A percentile compares a stretch with the other conserved stretches of the same genome.
phyloP scores from a whole-genome alignment of 2,329 filamentous ascomycete genomes.

The Epichloe sibirici region DNA sequence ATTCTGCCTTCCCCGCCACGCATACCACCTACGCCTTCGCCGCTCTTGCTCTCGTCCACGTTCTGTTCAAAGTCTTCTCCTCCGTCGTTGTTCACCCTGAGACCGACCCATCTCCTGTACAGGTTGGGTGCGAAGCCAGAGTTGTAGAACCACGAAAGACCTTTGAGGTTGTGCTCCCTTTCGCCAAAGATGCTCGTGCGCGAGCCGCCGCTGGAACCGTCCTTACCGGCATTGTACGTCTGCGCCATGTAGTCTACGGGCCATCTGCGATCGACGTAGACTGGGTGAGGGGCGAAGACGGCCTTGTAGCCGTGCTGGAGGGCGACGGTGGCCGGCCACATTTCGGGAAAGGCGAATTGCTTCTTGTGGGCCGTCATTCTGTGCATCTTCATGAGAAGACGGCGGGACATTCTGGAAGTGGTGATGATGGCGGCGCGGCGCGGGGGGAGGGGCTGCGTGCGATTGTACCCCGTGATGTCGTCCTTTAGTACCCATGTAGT shows the following conservation, averaged over 20 bases:
- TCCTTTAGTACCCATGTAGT: constrained; percentile 75
- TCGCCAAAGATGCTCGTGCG: constrained; percentile 67
- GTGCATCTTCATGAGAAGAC: constrained; percentile 79
- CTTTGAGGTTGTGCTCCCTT: constrained; percentile 77
- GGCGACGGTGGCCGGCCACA: constrained; percentile 84
- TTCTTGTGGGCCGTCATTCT: constrained; percentile 73
- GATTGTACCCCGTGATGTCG: constrained; percentile 76
- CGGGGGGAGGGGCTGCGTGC: constrained; percentile 44
- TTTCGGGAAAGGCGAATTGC: constrained; percentile 87
- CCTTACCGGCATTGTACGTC: constrained; percentile 68
- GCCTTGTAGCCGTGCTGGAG: constrained; percentile 90
- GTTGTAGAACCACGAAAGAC: constrained; percentile 87
- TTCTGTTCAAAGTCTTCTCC: constrained; percentile 64
- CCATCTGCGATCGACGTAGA: constrained; percentile 82
- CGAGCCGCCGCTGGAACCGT: constrained; percentile 63
- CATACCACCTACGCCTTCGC: constrained; percentile 37
- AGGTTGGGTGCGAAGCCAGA: constrained; percentile 69
- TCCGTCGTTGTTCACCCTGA: constrained; percentile 65
- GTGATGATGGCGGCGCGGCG: constrained; percentile 85
- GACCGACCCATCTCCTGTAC: constrained; percentile 77
- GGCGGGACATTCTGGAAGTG: constrained; percentile 68
- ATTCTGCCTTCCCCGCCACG: constrained; percentile 67
- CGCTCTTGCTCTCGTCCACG: constrained; percentile 38
- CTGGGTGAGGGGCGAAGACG: constrained; percentile 78
- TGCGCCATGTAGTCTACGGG: constrained; percentile 64